Base-by-base conservation (phyloP, 2,329 filamentous ascomycete species). In the Colletotrichum tofieldiae region DNA sequence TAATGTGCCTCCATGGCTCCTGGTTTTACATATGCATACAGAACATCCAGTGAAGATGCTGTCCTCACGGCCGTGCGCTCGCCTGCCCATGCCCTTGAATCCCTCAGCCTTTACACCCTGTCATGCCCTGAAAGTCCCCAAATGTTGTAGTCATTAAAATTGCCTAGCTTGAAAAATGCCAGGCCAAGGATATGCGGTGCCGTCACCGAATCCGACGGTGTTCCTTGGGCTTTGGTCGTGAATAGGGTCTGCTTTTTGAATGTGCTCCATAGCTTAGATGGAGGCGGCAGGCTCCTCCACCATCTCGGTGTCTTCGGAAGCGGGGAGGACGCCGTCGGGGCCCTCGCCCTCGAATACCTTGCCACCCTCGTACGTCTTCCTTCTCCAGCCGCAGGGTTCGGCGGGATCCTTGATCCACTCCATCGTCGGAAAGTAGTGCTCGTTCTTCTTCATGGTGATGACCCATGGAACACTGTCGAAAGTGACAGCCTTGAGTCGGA, bases 381-480 rank as follows among this genome's bases (percentile, higher is more conserved):
- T 84, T 65, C 86, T 86, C 91, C 91, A 93, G 61, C 90, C 90
- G 74, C 87, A 90, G 1, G 86, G 82, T 74, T 90, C 89, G 8
- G 82, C 82, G 18, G 83, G 79, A 75, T 93, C 91, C 81, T 92
- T 92, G 81, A 91, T 88, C 87, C 90, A 92, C 78, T 93, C 91
- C 81, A 90, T 89, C 0, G 90, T 93, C 0, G 91, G 91, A 82
- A 93, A 93, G 81, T 99, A 99, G 83, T 99, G 96, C 80, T 99
- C 96, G 77, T 98, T 98, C 89, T 98, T 98, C 91, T 99, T 99
- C 94, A 99, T 98, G 11, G 96, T 99, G 49, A 97, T 94, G n/a
- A 99, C 95, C 95, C 96, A 99, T 4, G 96, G 96, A 12, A 99
- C 95, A 78, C 97, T 97, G 82, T 99, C 96, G 79, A 99, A 99